Conservation (phyloP, 2,329 filamentous ascomycete species). For the Aspergillus intermedius region DNA sequence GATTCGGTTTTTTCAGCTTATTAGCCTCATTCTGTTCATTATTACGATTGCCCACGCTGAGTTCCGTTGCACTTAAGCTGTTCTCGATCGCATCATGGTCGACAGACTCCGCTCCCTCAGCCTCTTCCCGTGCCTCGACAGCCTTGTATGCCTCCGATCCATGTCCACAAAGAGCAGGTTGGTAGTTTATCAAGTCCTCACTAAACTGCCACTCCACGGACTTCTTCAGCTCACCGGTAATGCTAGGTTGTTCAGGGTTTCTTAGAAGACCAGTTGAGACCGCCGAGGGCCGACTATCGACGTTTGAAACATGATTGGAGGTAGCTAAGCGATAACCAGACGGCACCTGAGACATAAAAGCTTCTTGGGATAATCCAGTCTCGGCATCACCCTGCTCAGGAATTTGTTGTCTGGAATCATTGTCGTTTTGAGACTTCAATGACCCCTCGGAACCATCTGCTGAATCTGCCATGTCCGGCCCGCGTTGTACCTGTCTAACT, state of each 20-base stretch:
- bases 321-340: slow-evolving; percentile 1
- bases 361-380: slow-evolving; percentile 8
- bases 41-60: slow-evolving; percentile 51
- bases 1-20: slow-evolving; percentile 53
- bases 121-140: slow-evolving; percentile 47
- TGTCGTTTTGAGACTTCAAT: slow-evolving; percentile 11
- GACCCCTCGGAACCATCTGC: slow-evolving; percentile 5
- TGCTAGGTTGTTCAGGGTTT: too few species aligned
- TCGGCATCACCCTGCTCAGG: background rate
- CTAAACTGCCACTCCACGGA: slow-evolving; percentile 62
- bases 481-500: slow-evolving; percentile 5
- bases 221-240: slow-evolving; percentile 60
- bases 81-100: slow-evolving; percentile 47
- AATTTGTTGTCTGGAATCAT: background rate
- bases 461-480: background rate
- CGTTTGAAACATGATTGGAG: background rate
- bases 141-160: slow-evolving; percentile 45
- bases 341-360: slow-evolving; percentile 18
- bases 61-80: slow-evolving; percentile 37
- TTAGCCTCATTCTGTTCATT: slow-evolving; percentile 57
- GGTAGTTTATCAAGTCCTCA: slow-evolving; percentile 59
- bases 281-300: background rate
- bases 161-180: slow-evolving; percentile 54
- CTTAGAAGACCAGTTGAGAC: background rate
- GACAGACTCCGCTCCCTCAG: slow-evolving; percentile 48